Conservation (phyloP, 331 rosid species). For the Quercus lobata region DNA sequence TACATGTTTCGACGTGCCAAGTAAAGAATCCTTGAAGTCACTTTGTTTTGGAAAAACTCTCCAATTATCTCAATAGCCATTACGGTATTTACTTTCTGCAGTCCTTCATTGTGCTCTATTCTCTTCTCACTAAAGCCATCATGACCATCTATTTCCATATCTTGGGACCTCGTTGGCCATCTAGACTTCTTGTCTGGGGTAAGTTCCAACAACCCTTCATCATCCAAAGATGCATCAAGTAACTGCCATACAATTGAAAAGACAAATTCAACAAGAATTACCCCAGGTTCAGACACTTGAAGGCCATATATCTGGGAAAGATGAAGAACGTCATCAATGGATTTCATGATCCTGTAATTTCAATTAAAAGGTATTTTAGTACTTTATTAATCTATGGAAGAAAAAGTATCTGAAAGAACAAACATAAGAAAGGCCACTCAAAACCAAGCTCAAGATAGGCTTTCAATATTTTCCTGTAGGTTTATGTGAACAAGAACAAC, state of each 20-base stretch:
- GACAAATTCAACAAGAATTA: slow-evolving; percentile 63
- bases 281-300: slow-evolving; percentile 57
- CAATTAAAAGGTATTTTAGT: slow-evolving; percentile 26
- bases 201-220: slow-evolving; percentile 65
- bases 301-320: slow-evolving; percentile 42
- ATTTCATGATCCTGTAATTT: slow-evolving; percentile 61
- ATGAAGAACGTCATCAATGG: slow-evolving; percentile 58
- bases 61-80: slow-evolving; percentile 65
- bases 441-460: background rate
- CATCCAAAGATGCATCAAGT: slow-evolving; percentile 81
- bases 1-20: slow-evolving; percentile 79
- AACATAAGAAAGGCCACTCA: background rate
- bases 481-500: background rate
- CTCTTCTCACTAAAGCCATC: slow-evolving; percentile 39
- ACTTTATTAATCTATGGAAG: slow-evolving; percentile 13
- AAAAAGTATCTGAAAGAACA: background rate
- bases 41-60: slow-evolving; percentile 57
- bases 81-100: slow-evolving; percentile 51
- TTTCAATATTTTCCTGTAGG: background rate
- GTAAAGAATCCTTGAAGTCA: slow-evolving; percentile 61
- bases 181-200: slow-evolving; percentile 49
- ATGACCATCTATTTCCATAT: slow-evolving; percentile 62
- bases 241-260: slow-evolving; percentile 67
- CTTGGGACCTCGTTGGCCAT: slow-evolving; percentile 54
- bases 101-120: slow-evolving; percentile 35